Conservation (phyloP, 1,284 basidiomycete species). For the Naganishia sp. region DNA sequence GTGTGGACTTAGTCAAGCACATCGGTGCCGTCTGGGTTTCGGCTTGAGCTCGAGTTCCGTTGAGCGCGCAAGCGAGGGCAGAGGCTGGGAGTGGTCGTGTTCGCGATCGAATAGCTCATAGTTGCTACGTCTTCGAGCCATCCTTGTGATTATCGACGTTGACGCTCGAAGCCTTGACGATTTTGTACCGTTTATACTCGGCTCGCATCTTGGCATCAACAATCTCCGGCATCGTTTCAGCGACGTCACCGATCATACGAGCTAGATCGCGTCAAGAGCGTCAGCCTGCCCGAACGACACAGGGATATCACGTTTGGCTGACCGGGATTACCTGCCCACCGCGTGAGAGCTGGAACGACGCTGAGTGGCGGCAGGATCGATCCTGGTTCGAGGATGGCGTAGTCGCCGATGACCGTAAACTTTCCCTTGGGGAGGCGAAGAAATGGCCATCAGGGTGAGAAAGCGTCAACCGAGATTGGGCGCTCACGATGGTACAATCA, state of each 20-base stretch:
- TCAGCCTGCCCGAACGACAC: not conserved
- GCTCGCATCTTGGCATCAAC: constrained; percentile 76
- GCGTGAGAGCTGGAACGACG: constrained; percentile 81
- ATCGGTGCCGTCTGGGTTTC: too few species aligned
- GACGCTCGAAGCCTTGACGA: constrained; percentile 28
- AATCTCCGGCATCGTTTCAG: constrained; percentile 84
- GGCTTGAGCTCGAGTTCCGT: too few species aligned
- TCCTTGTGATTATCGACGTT: too few species aligned
- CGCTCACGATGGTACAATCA: constrained; percentile 81
- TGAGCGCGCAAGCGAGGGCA: too few species aligned
- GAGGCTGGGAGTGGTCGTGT: too few species aligned
- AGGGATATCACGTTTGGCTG: constrained; percentile 26
- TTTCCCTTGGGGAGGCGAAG: constrained; percentile 67
- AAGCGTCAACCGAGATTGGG: not conserved
- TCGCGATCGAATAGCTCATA: too few species aligned
- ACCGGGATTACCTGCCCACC: constrained; percentile 90
- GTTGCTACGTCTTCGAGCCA: too few species aligned
- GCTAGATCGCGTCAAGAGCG: constrained; percentile 56
- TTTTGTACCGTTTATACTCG: constrained; percentile 68
- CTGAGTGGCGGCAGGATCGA: constrained; percentile 89
- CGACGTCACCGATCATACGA: constrained; percentile 75
- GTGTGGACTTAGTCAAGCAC: too few species aligned
- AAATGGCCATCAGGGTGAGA: not conserved
- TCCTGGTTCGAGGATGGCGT: constrained; percentile 72
- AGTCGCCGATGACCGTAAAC: constrained; percentile 95